Evolutionary conservation across 805 yeast species (phyloP).

Genomic region (Kodamaea neixiangensis): DNA sequence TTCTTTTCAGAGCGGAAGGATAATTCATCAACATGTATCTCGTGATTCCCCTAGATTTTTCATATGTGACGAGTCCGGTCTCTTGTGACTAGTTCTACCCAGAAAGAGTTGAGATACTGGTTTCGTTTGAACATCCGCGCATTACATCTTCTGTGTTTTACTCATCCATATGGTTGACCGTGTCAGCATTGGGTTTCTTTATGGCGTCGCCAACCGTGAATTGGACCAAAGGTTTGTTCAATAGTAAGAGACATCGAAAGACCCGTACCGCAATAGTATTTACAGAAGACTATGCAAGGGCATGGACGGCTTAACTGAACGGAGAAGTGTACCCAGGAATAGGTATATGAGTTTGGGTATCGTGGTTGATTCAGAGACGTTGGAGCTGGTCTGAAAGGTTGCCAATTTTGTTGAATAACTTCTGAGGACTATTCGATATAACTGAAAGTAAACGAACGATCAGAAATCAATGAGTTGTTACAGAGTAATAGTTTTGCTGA

Average conservation of each 20-base stretch:
- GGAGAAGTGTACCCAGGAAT: neutral
- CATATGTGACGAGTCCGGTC: neutral
- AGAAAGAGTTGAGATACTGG: neutral
- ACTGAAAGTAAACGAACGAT: neutral
- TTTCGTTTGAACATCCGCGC: neutral
- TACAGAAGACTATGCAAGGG: neutral
- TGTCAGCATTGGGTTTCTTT: neutral
- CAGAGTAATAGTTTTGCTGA: neutral
- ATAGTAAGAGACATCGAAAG: constrained; percentile 6
- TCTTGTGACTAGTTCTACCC: neutral
- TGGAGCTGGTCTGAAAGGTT: neutral
- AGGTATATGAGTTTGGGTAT: neutral
- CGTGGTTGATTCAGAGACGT: constrained; percentile 1
- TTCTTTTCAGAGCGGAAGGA: neutral
- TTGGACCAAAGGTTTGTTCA: constrained; percentile 1
- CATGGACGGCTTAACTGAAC: neutral
- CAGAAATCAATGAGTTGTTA: neutral
- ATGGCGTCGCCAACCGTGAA: neutral
- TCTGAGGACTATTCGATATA: neutral
- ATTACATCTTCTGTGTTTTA: neutral
- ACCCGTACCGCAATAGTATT: constrained; percentile 7
- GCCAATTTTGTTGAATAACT: neutral
- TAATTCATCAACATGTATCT: neutral
- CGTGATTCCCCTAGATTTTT: neutral
- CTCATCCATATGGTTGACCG: neutral